Evolutionary conservation across 805 yeast genomes (phyloP).

Genomic region (Candida morakotiae): DNA sequence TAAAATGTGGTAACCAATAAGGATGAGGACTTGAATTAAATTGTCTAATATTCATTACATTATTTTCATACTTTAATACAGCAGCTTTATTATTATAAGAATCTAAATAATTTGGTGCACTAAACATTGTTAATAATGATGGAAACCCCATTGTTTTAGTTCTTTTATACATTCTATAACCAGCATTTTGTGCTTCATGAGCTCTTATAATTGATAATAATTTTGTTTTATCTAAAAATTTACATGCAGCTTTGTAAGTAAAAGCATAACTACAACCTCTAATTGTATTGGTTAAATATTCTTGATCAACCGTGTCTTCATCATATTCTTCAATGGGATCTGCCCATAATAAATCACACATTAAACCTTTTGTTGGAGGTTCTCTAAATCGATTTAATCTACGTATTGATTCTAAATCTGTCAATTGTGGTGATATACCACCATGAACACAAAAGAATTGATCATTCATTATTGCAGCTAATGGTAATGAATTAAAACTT

Average conservation of each 20-base stretch:
- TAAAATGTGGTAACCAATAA: slow-evolving; percentile 92
- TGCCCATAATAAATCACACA: slow-evolving; percentile 95
- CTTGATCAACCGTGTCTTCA: slow-evolving; percentile 38
- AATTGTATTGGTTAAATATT: slow-evolving; percentile 63
- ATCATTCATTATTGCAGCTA: slow-evolving; percentile 89
- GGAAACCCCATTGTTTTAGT: slow-evolving; percentile 87
- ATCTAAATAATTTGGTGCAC: slow-evolving; percentile 94
- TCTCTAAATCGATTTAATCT: slow-evolving; percentile 77
- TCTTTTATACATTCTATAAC: slow-evolving; percentile 89
- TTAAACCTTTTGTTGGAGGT: slow-evolving; percentile 89
- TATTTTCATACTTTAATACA: slow-evolving; percentile 82
- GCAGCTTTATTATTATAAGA: slow-evolving; percentile 94
- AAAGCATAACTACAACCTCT: slow-evolving; percentile 93
- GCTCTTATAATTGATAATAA: slow-evolving; percentile 86
- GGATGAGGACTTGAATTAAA: slow-evolving; percentile 94
- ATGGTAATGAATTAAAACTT: slow-evolving; percentile 83
- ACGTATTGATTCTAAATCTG: slow-evolving; percentile 62
- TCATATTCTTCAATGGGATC: slow-evolving; percentile 90
- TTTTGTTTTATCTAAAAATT: slow-evolving; percentile 73
- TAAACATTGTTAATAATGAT: slow-evolving; percentile 81
- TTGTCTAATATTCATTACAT: slow-evolving; percentile 93
- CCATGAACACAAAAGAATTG: slow-evolving; percentile 97
- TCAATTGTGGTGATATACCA: slow-evolving; percentile 85
- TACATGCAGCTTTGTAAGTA: slow-evolving; percentile 77
- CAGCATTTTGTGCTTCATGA: slow-evolving; percentile 97